A percentile compares a stretch with the other conserved stretches of the same genome.
Evolutionary conservation across 139 green algal species (phyloP).

Genomic region (Coccomyxa sp.): DNA sequence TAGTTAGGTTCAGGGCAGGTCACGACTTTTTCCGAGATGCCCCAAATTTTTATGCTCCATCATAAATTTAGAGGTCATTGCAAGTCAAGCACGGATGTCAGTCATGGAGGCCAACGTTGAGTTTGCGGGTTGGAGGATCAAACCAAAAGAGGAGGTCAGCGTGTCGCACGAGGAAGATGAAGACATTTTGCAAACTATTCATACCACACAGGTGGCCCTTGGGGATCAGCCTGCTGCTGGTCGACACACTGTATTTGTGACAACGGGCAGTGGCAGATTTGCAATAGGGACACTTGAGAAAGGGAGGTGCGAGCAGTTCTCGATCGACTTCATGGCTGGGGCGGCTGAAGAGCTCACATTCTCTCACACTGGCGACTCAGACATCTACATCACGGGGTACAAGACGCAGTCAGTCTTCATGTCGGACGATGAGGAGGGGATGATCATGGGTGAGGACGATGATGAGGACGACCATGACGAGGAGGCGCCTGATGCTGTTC

Average conservation of each 20-base stretch:
- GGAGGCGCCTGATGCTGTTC: not conserved
- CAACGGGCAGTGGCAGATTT: not conserved
- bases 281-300: constrained; percentile 19
- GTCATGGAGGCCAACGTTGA: not conserved
- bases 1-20: too few relatives aligned
- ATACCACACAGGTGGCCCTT: constrained; percentile 14
- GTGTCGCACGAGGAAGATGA: not conserved
- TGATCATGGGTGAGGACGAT: not conserved
- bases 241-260: constrained; percentile 16
- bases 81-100: too few relatives aligned
- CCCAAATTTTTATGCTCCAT: too few relatives aligned
- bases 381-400: constrained; percentile 23
- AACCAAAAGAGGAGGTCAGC: not conserved
- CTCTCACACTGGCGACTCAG: constrained; percentile 20
- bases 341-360: not conserved
- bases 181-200: not conserved
- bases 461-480: constrained; percentile 17
- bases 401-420: not conserved
- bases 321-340: constrained; percentile 12
- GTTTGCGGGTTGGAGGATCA: constrained; percentile 1
- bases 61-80: too few relatives aligned
- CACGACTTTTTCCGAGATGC: too few relatives aligned
- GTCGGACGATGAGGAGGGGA: not conserved
- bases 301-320: constrained; percentile 22
- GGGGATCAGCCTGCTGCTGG: constrained; percentile 1